Evolutionary conservation across 2,329 filamentous ascomycete genomes (phyloP), one percentile per base, ranked within the genome.

Genomic region (Aspergillus glaucus): DNA sequence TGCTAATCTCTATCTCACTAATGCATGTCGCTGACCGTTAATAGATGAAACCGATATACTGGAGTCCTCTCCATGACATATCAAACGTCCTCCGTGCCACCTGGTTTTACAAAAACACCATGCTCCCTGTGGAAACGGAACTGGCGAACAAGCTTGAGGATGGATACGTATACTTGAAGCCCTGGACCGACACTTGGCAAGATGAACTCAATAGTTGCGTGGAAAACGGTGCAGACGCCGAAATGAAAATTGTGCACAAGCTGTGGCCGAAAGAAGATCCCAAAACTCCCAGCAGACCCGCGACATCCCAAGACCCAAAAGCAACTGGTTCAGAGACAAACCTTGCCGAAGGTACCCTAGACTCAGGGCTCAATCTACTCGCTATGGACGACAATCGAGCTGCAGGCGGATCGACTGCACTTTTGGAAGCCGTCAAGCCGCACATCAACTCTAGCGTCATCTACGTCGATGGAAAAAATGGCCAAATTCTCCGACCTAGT

Each of bases 101-200:
- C 0, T 98, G 93, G 93, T 98, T 98, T 66, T 97, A 97, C 69
- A 87, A 86, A 72, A 91, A 96, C 62, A 92, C 87, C 1, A 95
- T 97, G 90, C 75, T 88, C 50, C 93, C 93, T 0, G 81, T 98
- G 5, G 88, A 95, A 54, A 81, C 88, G 1, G 75, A 82, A 14
- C 85, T 96, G 30, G 90, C 93, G 7, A 98, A 97, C 59, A 89
- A 91, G 66, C 77, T 98, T 1, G 93, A 98, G 66, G 80, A 84
- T n/a, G 91, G 92, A 5, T 98, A 95, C 63, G 75, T 86, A 48
- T 88, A 95, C 61, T 75, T 97, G 45, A 84, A 84, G 47, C 88
- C 89, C 0, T 95, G 92, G 85, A 90, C 87, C 1, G 82, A 93
- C 58, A 95, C 92, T 1, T 98, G 93, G 90, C 80, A 79, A 46